Evolutionary conservation across 352 stramenopile species (phyloP), one percentile per base, ranked within the genome.

Genomic region (Phytophthora uliginosa): DNA sequence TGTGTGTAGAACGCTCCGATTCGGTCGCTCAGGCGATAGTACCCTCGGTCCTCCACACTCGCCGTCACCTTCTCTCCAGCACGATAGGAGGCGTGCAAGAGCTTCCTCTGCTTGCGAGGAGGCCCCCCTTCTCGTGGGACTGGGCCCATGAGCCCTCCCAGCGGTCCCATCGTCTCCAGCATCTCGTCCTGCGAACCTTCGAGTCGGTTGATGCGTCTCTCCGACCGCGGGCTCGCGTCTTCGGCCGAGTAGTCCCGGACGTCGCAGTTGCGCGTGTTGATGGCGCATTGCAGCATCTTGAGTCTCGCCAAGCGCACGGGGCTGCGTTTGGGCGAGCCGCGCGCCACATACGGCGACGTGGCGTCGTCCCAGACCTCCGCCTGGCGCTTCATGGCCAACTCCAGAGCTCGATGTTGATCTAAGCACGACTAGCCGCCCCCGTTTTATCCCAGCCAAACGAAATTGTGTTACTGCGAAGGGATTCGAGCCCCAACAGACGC

Each of bases 261-360:
- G 33, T 93, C 82, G 62, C 86, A 93, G 54, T 93, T 93, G 45
- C 86, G 84, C 2, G 88, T 88, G 59, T 94, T 92, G 76, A 96
- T 94, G 9, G 89, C 86, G 12, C 80, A 87, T 69, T 95, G 89
- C 45, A 96, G 77, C 84, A 95, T 95, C 65, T 95, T 94, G 22
- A 96, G 80, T 9, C 89, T 69, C 13, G 85, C 86, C 28, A 95
- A 87, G 6, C 88, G 86, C 61, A 94, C 88, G 12, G 89, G 88
- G 42, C 82, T 94, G 57, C 85, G 90, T 69, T 91, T 92, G 40
- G 84, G 81, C 47, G 88, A 91, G 4, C 73, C 69, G 7, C 81
- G 57, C 18, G 64, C 67, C 58, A 74, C 66, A 66, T 75, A 57
- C 40, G 71, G 63, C 18, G 57, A 67, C 33, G 78, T 50, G 51